phyloP scores from a whole-genome alignment of 441 rosid species.

The Eutrema salsugineum region DNA sequence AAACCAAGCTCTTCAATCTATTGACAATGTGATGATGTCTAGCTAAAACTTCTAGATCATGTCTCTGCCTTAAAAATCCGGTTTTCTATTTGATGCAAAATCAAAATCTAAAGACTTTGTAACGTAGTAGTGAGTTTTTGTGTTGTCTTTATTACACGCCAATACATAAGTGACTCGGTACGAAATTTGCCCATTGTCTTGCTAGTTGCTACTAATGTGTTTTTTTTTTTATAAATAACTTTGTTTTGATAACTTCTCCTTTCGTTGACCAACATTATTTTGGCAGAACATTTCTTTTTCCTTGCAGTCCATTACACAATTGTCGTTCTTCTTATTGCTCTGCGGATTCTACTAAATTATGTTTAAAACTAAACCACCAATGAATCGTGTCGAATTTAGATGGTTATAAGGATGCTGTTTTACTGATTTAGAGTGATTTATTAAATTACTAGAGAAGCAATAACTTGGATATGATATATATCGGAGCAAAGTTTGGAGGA shows the following conservation, averaged over 20 bases:
- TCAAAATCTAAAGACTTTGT: neutral
- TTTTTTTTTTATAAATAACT: neutral
- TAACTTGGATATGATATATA: too few relatives aligned
- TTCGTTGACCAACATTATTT: neutral
- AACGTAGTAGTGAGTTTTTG: conserved; percentile 12
- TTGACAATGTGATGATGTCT: conserved; percentile 72
- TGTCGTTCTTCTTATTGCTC: neutral
- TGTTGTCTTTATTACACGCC: conserved; percentile 17
- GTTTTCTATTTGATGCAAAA: conserved; percentile 7
- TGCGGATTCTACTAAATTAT: neutral
- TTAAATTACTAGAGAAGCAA: too few relatives aligned
- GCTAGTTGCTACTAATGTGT: neutral
- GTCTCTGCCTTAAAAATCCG: neutral
- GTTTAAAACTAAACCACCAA: neutral
- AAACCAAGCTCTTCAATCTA: conserved; percentile 71
- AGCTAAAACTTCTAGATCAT: conserved; percentile 31
- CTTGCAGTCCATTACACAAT: neutral
- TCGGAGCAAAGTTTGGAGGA: too few relatives aligned
- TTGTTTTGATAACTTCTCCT: neutral
- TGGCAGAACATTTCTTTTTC: neutral
- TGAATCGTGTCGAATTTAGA: too few relatives aligned
- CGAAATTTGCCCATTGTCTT: neutral
- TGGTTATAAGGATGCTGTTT: too few relatives aligned
- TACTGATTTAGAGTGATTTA: too few relatives aligned
- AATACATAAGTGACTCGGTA: neutral